phyloP scores from a whole-genome alignment of 148 eudicot genomes.

The Hydrangea macrophylla region DNA sequence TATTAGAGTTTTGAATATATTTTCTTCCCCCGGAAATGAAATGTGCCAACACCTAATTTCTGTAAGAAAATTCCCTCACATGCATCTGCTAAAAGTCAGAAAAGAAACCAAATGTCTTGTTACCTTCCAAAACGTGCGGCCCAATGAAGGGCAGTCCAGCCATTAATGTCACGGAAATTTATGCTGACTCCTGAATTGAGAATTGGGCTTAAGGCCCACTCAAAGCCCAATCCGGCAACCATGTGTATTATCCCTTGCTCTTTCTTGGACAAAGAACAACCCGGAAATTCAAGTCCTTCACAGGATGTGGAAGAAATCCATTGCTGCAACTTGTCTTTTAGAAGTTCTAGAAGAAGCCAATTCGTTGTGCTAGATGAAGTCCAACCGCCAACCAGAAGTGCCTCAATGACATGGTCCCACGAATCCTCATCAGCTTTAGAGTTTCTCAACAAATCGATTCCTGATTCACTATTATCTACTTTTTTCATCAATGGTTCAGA shows the following conservation, averaged over 20 bases:
- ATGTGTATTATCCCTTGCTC: slow-evolving; percentile 94
- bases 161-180: slow-evolving; percentile 87
- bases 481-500: slow-evolving; percentile 32
- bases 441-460: slow-evolving; percentile 25
- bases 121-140: slow-evolving; percentile 97
- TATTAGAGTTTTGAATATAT: neutral
- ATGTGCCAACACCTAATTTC: neutral
- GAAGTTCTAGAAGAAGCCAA: slow-evolving; percentile 79
- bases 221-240: slow-evolving; percentile 86
- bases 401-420: slow-evolving; percentile 62
- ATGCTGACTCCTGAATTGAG: slow-evolving; percentile 71
- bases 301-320: slow-evolving; percentile 61
- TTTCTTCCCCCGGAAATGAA: neutral
- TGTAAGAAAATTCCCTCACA: neutral
- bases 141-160: slow-evolving; percentile 99
- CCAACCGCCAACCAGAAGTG: slow-evolving; percentile 56
- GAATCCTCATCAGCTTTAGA: slow-evolving; percentile 46
- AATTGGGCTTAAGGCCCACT: slow-evolving; percentile 83
- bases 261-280: slow-evolving; percentile 68
- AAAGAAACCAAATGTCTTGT: neutral
- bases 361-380: slow-evolving; percentile 46
- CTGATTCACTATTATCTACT: slow-evolving; percentile 37
- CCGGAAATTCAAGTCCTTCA: slow-evolving; percentile 18
- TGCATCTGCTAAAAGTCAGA: neutral
- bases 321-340: slow-evolving; percentile 72